phyloP scores from a whole-genome alignment of 1,284 basidiomycete species.

The Ustilago lituana region DNA sequence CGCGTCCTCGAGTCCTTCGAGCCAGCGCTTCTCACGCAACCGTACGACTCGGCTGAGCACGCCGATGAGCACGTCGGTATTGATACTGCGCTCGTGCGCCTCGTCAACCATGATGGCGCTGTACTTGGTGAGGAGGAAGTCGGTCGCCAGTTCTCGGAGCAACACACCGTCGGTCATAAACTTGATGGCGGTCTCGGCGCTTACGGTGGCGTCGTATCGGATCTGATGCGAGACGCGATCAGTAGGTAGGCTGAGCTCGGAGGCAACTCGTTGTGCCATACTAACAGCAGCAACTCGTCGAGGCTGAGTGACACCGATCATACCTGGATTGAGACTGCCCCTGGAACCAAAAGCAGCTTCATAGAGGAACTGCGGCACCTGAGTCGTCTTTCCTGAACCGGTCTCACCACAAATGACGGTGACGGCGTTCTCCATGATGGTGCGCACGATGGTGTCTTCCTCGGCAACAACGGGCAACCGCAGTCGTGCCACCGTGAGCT shows the following conservation, averaged over 20 bases:
- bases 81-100: slow-evolving; percentile 97
- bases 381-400: slow-evolving; percentile 97
- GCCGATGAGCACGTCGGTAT: slow-evolving; percentile 96
- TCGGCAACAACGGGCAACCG: slow-evolving; percentile 89
- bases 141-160: slow-evolving; percentile 87
- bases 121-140: slow-evolving; percentile 89
- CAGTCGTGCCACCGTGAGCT: slow-evolving; percentile 81
- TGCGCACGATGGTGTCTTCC: slow-evolving; percentile 93
- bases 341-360: slow-evolving; percentile 93
- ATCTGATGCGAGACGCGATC: slow-evolving; percentile 93
- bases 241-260: slow-evolving; percentile 83
- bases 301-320: slow-evolving; percentile 98
- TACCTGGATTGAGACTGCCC: slow-evolving; percentile 90
- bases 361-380: slow-evolving; percentile 90
- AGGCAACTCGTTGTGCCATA: slow-evolving; percentile 88
- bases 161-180: slow-evolving; percentile 99
- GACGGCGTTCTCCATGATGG: slow-evolving; percentile 83
- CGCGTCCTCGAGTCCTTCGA: slow-evolving; percentile 44
- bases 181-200: slow-evolving; percentile 88
- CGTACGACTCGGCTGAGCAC: slow-evolving; percentile 90
- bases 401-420: slow-evolving; percentile 84
- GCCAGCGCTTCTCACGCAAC: slow-evolving; percentile 73
- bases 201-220: slow-evolving; percentile 92
- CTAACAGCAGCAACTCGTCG: slow-evolving; percentile 96
- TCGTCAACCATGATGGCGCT: slow-evolving; percentile 91